Evolutionary conservation across 371 early-diverging fungal species (phyloP).

Genomic region (Mortierella sp.): DNA sequence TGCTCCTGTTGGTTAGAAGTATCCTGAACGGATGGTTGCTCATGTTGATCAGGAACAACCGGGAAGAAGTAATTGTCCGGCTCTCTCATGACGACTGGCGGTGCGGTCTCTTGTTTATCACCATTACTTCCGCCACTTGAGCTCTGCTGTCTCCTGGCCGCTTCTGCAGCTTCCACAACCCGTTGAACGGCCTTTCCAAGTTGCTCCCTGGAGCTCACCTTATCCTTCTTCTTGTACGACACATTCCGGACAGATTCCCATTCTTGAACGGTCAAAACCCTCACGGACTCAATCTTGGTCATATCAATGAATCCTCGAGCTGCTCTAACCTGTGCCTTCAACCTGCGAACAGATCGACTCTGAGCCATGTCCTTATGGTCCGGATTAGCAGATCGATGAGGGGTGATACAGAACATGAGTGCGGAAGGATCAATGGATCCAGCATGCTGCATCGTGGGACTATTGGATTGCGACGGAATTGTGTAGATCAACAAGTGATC

Average conservation of each 20-base stretch:
- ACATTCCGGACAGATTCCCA: slow-evolving; percentile 33
- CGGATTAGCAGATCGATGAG: slow-evolving; percentile 44
- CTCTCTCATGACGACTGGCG: slow-evolving; percentile 15
- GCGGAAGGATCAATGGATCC: slow-evolving; percentile 28
- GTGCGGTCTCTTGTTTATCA: slow-evolving; percentile 6
- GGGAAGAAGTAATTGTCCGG: slow-evolving; percentile 47
- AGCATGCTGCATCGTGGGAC: slow-evolving; percentile 41
- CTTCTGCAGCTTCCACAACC: slow-evolving; percentile 10
- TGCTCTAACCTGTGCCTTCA: slow-evolving; percentile 58
- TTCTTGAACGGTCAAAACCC: slow-evolving; percentile 25
- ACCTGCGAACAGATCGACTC: slow-evolving; percentile 53
- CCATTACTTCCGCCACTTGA: too few species aligned
- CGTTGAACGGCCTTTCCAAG: slow-evolving; percentile 15
- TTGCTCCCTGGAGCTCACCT: neutral
- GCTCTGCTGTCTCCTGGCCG: too few species aligned
- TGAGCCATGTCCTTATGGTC: slow-evolving; percentile 45
- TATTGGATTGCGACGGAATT: slow-evolving; percentile 34
- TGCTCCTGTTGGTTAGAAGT: slow-evolving; percentile 5
- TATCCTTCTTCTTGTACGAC: slow-evolving; percentile 19
- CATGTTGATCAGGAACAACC: neutral
- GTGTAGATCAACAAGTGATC: slow-evolving; percentile 63
- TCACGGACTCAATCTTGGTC: slow-evolving; percentile 54
- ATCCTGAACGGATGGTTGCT: neutral
- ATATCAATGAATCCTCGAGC: slow-evolving; percentile 65
- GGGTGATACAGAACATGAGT: slow-evolving; percentile 49